Evolutionary conservation across 768 basidiomycete genomes (phyloP), one percentile per base, ranked within the genome.

Genomic region (Candolleomyces efflorescens): DNA sequence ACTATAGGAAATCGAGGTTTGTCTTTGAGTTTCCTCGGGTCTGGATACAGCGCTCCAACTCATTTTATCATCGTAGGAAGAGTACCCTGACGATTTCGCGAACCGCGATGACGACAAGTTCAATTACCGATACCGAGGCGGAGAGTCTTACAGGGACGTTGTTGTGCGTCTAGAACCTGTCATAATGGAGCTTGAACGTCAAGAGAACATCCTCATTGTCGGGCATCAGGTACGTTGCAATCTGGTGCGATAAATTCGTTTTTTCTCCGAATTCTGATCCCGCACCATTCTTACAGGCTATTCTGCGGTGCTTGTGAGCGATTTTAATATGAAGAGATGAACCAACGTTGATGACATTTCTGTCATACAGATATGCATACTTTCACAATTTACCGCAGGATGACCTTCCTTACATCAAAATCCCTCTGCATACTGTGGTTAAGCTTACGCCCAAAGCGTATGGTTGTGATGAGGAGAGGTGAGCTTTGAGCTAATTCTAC

Each of bases 41-140:
- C 5, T 32, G 32, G 32, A 32, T 32, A 32, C 11, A 32, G 11
- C 32, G 1, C 32, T 32, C 32, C 32, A 32, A 26, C 13, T 59
- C 39, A 52, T 38, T 15, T 13, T 15, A 32, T 46, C 18, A 17
- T n/a, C 58, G 36, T 62, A 96, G 93, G 85, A 87, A 81, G 82
- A 87, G 61, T 99, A 98, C 69, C 97, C 97, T 0, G 97, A 99
- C 57, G 97, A 99, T 68, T 98, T 95, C 71, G 94, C 93, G 15
- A 94, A 95, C 68, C 86, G 97, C 23, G 97, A 99, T 65, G 94
- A 98, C 58, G 97, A 99, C 78, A 99, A 99, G 73, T 99, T 97
- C 73, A 98, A 98, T 72, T 99, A 99, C 71, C 86, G 97, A 26
- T 98, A 98, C 71, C 82, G 97, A 64, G 94, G 87, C 65, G 97